Evolutionary conservation across 2,329 filamentous ascomycete genomes (phyloP), one percentile per base, ranked within the genome.

Genomic region (Xylariales sp.): DNA sequence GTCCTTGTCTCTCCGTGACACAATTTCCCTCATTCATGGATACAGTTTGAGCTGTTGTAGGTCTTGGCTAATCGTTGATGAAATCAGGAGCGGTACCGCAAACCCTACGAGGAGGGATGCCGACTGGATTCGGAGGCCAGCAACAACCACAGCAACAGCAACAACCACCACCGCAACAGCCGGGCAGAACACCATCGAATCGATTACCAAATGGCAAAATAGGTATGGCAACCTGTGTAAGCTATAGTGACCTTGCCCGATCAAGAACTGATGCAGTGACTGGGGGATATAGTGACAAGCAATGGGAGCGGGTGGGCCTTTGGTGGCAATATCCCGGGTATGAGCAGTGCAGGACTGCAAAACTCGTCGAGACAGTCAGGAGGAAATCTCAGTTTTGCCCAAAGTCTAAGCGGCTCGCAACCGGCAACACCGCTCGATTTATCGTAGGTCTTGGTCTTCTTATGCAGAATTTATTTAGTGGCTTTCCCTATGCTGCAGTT

Each of bases 361-460:
- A 78, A 70, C 49, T 66, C 70, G 37, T 61, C 67, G 41, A 69
- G 76, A 55, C 72, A 79, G 64, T 62, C 78, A 54, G 70, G 73
- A 47, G 69, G 77, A 52, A 80, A 74, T 59, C 66, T 80, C 45
- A 84, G 79, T 61, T 84, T 84, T 62, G 79, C 80, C 36, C 80
- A 84, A 59, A 83, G 78, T 56, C 65, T 84, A 54, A 74, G 73
- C 54, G 76, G 76, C 47, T 81, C 79, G 44, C 78, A 82, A 61
- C 73, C 76, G 52, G 67, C 74, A 51, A 78, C 79, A 48, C 73
- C 78, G 31, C 63, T 84, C 46, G 80, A 84, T 58, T 66, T 78
- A 43, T 80, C 78, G 80, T 84, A 76, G 64, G 80, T 82, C 51
- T n/a, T n/a, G n/a, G n/a, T n/a, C n/a, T n/a, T n/a, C n/a, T n/a